Conservation (phyloP, 192 early-diverging fungal species). For the Mortierella antarctica region DNA sequence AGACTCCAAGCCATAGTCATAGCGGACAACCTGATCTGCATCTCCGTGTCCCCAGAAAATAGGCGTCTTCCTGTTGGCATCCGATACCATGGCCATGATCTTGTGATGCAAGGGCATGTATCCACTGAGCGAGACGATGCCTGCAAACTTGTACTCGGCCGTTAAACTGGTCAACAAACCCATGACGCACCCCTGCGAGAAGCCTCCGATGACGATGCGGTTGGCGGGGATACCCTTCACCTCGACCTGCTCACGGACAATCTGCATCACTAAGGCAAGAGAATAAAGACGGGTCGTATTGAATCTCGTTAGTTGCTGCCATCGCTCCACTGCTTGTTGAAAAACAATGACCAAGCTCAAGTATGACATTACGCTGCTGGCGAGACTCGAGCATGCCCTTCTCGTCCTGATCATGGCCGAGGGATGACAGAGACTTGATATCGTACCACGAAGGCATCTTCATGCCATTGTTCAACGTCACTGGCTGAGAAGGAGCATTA, state of each 20-base stretch:
- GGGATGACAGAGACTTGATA: slow-evolving; percentile 65
- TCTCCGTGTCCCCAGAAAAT: slow-evolving; percentile 91
- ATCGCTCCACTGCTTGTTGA: background rate
- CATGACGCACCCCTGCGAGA: slow-evolving; percentile 91
- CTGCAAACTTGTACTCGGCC: slow-evolving; percentile 66
- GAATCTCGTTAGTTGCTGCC: background rate
- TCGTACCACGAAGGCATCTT: slow-evolving; percentile 95
- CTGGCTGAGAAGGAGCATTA: slow-evolving; percentile 75
- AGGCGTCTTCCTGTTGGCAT: slow-evolving; percentile 77
- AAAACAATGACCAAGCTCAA: background rate
- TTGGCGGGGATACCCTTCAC: slow-evolving; percentile 76
- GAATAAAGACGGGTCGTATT: slow-evolving; percentile 51
- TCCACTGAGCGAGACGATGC: slow-evolving; percentile 70
- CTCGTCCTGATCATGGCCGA: slow-evolving; percentile 74
- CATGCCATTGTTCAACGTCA: slow-evolving; percentile 86
- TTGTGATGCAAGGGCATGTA: slow-evolving; percentile 77
- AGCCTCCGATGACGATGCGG: slow-evolving; percentile 95
- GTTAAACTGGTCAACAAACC: slow-evolving; percentile 79
- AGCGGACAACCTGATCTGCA: slow-evolving; percentile 76
- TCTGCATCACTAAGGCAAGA: slow-evolving; percentile 51
- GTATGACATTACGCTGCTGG: slow-evolving; percentile 39
- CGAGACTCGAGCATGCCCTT: slow-evolving; percentile 67
- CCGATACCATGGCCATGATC: slow-evolving; percentile 64
- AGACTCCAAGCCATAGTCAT: slow-evolving; percentile 76
- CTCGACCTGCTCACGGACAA: slow-evolving; percentile 80